phyloP scores from a whole-genome alignment of 1,284 basidiomycete genomes.

The Melanopsichium pennsylvanicum region DNA sequence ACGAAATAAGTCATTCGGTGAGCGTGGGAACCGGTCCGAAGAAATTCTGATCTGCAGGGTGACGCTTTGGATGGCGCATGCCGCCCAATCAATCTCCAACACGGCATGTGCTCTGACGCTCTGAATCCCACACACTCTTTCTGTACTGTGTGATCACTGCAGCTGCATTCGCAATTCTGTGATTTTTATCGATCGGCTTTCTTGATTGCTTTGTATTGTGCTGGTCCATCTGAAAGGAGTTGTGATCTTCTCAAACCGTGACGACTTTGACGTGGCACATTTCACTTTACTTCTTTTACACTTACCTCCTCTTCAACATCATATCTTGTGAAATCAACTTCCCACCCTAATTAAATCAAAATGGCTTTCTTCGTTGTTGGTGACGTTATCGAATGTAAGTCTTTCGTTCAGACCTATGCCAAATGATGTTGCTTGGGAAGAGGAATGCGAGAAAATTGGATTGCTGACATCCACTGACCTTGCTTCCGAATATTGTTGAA shows the following conservation, averaged over 20 bases:
- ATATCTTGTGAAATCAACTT: neutral
- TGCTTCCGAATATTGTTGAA: neutral
- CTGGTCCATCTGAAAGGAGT: too few relatives aligned
- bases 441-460: too few relatives aligned
- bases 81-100: conserved; percentile 1
- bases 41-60: conserved; percentile 28
- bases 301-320: conserved; percentile 1
- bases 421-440: too few relatives aligned
- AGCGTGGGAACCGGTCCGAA: conserved; percentile 12
- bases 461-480: neutral
- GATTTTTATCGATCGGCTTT: conserved; percentile 35
- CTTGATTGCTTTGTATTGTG: too few relatives aligned
- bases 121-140: too few relatives aligned
- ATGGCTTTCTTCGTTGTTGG: conserved; percentile 57
- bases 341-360: conserved; percentile 5
- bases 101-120: conserved; percentile 17
- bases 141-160: too few relatives aligned
- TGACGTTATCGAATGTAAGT: conserved; percentile 57
- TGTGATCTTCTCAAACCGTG: conserved; percentile 16
- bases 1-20: conserved; percentile 4
- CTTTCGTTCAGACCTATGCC: too few relatives aligned
- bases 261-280: too few relatives aligned
- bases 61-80: conserved; percentile 13
- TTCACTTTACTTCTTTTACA: neutral
- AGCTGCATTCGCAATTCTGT: too few relatives aligned